Evolutionary conservation across 208 protist species (phyloP), one percentile per base, ranked within the genome.

Genomic region (Leptomonas pyrrhocoris): DNA sequence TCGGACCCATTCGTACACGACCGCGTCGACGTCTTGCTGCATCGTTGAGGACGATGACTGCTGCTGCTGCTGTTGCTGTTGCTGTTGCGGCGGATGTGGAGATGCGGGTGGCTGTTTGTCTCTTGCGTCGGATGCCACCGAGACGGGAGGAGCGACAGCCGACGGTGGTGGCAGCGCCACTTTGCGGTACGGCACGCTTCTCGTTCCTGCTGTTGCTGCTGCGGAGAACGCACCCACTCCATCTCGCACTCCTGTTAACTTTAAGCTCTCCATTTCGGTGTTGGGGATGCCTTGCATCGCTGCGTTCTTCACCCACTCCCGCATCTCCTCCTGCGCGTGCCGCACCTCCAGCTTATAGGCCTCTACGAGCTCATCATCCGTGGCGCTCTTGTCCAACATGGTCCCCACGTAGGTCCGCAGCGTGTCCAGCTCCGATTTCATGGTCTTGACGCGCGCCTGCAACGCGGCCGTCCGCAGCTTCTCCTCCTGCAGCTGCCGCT

Each of bases 301-400:
- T 42, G 30, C 55, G 6, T 64, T 55, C 27, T 46, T 28, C 11
- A 72, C 53, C 63, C 68, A 58, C 36, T 55, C 40, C n/a, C 61
- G 65, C 19, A n/a, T 42, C 19, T 68, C 70, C 34, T 67, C 54
- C 56, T 72, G 76, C n/a, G 73, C 61, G 27, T 49, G 51, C 19
- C 69, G 61, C 73, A 90, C 51, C 67, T 95, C 86, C n/a, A 65
- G 73, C 48, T 80, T 64, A 74, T 95, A 95, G 13, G 85, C 84
- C 21, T 62, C 85, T 27, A 95, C 79, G 18, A 95, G 77, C 34
- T 79, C 80, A 58, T 95, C 87, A 59, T 93, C 89, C 5, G 76
- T 85, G 38, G 63, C 61, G 57, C 84, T 93, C 77, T 95, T 95
- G 11, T 81, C 73, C 6, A 95, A 54, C 28, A 95, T 77, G 0